These are phyloP conservation scores for Scheffersomyces insectosa DNA, from an alignment of 1,139 yeast species.

Conservation along the genomic window DNA sequence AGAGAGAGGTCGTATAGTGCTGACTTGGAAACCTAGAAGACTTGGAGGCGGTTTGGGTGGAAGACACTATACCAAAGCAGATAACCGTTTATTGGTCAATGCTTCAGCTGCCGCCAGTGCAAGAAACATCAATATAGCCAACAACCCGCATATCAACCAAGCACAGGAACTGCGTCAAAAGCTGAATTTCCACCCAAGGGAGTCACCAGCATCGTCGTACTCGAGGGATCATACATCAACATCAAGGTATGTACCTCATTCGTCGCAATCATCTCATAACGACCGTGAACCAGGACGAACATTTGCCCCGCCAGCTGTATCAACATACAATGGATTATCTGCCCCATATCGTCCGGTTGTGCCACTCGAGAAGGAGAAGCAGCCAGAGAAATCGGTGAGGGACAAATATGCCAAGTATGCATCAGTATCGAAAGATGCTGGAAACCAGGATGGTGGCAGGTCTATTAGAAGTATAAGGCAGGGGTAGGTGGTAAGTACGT, in stretches of 20 bases:
- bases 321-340: too few species aligned
- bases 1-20: conserved; percentile 76
- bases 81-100: conserved; percentile 37
- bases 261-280: too few species aligned
- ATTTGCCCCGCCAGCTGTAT: neutral
- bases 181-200: too few species aligned
- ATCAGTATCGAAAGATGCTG: conserved; percentile 5
- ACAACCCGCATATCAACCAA: conserved; percentile 10
- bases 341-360: too few species aligned
- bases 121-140: conserved; percentile 26
- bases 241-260: too few species aligned
- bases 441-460: conserved; percentile 11
- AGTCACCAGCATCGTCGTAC: too few species aligned
- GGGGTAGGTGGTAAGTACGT: neutral
- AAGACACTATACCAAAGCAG: conserved; percentile 46
- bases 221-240: too few species aligned
- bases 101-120: conserved; percentile 57
- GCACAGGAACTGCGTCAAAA: neutral
- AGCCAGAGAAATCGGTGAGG: conserved; percentile 20
- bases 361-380: neutral
- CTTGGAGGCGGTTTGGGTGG: conserved; percentile 72
- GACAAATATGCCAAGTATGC: conserved; percentile 37
- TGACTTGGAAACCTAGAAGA: conserved; percentile 79
- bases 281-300: conserved; percentile 2
- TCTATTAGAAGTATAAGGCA: conserved; percentile 26